Evolutionary conservation across 1,284 basidiomycete genomes (phyloP).

Genomic region (Ganoderma lingzhi): DNA sequence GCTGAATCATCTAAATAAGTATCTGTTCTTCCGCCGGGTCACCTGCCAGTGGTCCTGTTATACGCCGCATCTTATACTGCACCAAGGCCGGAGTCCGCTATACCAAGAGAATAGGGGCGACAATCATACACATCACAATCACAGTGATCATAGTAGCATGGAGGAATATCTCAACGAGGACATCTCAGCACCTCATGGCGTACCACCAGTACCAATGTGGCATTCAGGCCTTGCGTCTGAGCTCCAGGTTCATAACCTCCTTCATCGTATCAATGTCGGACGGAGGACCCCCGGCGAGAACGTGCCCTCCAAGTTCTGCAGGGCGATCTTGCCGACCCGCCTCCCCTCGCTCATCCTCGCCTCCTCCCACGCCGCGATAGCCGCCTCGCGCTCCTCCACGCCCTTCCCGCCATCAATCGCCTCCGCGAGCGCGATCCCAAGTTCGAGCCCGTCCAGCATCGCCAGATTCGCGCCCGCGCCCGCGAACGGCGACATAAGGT

Average conservation of each 20-base stretch:
- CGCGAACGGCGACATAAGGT: constrained; percentile 55
- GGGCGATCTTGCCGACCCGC: background rate
- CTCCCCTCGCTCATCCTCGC: constrained; percentile 2
- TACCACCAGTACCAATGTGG: too few species aligned
- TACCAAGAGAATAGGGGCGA: too few species aligned
- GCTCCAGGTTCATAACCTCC: background rate
- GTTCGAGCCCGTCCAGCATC: constrained; percentile 42
- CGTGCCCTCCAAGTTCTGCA: background rate
- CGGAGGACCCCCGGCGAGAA: background rate
- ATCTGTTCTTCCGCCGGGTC: too few species aligned
- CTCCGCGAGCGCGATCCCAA: constrained; percentile 31
- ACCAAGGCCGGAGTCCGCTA: too few species aligned
- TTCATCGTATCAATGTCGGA: background rate
- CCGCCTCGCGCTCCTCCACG: constrained; percentile 17
- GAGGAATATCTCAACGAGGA: too few species aligned
- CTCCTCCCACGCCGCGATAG: constrained; percentile 12
- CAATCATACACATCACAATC: too few species aligned
- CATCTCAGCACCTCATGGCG: too few species aligned
- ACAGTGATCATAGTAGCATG: too few species aligned
- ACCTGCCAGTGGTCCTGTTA: too few species aligned
- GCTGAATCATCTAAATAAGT: too few species aligned
- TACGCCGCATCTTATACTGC: too few species aligned
- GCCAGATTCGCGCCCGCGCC: constrained; percentile 54
- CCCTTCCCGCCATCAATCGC: constrained; percentile 1
- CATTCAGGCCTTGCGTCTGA: background rate